Evolutionary conservation across 495 filamentous ascomycete genomes (phyloP).

Genomic region (Xylaria scruposa): DNA sequence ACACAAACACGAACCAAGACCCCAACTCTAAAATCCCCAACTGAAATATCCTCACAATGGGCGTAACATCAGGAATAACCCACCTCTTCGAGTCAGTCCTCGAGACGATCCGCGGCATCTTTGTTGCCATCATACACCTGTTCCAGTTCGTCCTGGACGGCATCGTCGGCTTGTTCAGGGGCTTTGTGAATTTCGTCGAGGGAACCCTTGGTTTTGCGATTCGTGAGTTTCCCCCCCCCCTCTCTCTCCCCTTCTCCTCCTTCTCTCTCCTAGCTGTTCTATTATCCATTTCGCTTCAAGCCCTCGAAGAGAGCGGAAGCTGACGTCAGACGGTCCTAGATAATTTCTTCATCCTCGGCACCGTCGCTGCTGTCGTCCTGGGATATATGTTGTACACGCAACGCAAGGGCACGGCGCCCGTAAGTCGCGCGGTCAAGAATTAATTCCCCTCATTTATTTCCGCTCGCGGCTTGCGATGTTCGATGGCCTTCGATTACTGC

Average conservation of each 20-base stretch:
- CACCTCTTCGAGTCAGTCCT: constrained; percentile 45
- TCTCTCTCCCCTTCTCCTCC: not conserved
- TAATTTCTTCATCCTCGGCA: constrained; percentile 60
- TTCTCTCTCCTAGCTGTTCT: not conserved
- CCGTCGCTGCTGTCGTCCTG: constrained; percentile 52
- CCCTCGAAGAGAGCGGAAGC: no score
- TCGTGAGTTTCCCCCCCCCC: constrained; percentile 41
- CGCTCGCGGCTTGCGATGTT: not conserved
- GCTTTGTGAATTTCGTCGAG: constrained; percentile 41
- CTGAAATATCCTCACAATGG: constrained; percentile 30
- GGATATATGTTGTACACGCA: constrained; percentile 49
- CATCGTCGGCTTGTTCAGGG: constrained; percentile 42
- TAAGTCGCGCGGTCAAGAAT: constrained; percentile 32
- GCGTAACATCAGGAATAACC: constrained; percentile 46
- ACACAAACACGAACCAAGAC: not conserved
- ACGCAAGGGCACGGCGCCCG: constrained; percentile 37
- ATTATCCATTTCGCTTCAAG: no score
- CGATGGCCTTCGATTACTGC: not conserved
- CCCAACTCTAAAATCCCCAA: not conserved
- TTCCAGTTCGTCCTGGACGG: constrained; percentile 46
- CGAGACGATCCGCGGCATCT: constrained; percentile 39
- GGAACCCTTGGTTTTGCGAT: constrained; percentile 50
- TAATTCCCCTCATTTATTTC: constrained; percentile 15
- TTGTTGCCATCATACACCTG: constrained; percentile 35
- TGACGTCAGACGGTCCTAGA: no score